phyloP scores from a whole-genome alignment of 2,329 filamentous ascomycete species.

The Didymella sp. region DNA sequence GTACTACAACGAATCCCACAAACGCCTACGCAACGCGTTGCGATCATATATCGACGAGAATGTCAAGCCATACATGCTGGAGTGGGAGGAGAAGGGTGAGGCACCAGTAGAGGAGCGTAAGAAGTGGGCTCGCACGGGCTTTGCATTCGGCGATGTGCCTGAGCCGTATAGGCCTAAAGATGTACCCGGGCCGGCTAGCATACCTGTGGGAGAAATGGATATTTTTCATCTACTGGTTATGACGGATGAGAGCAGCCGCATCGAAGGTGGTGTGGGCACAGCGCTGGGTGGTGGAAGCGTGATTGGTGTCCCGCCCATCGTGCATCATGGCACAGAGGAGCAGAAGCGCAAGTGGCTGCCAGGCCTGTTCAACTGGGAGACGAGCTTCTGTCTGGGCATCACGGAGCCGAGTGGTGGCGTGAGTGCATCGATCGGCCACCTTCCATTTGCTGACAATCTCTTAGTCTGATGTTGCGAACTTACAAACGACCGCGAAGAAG shows the following conservation, averaged over 20 bases:
- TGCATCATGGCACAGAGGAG: constrained; percentile 66
- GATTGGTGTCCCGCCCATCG: constrained; percentile 69
- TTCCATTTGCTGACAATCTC: constrained; percentile 11
- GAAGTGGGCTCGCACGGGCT: constrained; percentile 52
- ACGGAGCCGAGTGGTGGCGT: constrained; percentile 66
- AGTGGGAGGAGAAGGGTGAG: constrained; percentile 65
- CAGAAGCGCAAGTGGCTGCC: constrained; percentile 68
- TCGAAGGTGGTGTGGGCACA: constrained; percentile 65
- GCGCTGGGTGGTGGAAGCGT: constrained; percentile 65
- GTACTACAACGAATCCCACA: constrained; percentile 70
- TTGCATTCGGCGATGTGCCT: constrained; percentile 55
- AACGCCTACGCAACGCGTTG: constrained; percentile 62
- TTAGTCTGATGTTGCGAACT: constrained; percentile 67
- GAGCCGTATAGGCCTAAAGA: constrained; percentile 52
- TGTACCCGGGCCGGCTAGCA: constrained; percentile 48
- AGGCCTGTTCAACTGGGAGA: constrained; percentile 64
- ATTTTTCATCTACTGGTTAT: constrained; percentile 57
- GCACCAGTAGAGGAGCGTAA: constrained; percentile 56
- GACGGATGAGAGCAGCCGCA: constrained; percentile 62
- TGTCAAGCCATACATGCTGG: constrained; percentile 64
- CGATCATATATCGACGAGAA: constrained; percentile 66
- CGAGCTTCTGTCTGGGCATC: constrained; percentile 69
- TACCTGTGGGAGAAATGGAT: constrained; percentile 48
- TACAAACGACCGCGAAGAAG: constrained; percentile 71
- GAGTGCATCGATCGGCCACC: constrained; percentile 8